Conservation (phyloP, 805 yeast genomes). For the Metschnikowia noctiluminum region DNA sequence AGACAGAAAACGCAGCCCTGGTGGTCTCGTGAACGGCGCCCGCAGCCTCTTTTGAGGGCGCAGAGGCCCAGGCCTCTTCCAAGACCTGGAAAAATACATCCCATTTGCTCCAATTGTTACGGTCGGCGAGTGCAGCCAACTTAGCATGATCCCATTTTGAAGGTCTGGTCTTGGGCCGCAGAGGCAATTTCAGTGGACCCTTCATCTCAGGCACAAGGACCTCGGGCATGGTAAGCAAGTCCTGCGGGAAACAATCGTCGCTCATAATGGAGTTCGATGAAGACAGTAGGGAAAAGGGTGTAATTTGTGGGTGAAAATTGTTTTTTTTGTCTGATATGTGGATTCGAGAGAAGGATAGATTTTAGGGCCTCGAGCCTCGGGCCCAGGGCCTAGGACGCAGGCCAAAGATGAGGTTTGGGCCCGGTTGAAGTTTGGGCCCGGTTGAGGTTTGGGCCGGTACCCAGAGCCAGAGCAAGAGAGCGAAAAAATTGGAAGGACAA, state of each 20-base stretch:
- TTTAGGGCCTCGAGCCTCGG: too few species aligned
- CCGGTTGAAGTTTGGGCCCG: too few species aligned
- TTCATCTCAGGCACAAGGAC: background rate
- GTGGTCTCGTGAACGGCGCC: background rate
- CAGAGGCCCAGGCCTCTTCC: slow-evolving; percentile 20
- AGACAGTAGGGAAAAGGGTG: background rate
- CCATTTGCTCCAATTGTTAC: slow-evolving; percentile 38
- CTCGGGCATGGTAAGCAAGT: background rate
- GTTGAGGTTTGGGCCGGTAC: too few species aligned
- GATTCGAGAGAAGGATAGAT: too few species aligned
- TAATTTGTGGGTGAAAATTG: background rate
- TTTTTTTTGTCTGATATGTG: too few species aligned
- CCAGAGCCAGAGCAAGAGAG: too few species aligned
- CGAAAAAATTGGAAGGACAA: too few species aligned
- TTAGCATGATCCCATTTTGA: slow-evolving; percentile 16
- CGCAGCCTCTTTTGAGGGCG: slow-evolving; percentile 5
- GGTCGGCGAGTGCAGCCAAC: slow-evolving; percentile 16
- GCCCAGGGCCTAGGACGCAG: too few species aligned
- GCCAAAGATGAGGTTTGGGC: too few species aligned
- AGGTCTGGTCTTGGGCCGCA: slow-evolving; percentile 7
- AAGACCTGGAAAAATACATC: slow-evolving; percentile 33
- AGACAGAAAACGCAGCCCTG: slow-evolving; percentile 4
- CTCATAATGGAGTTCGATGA: background rate
- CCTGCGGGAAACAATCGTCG: background rate
- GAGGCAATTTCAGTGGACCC: slow-evolving; percentile 3